A percentile compares a stretch with the other conserved stretches of the same genome.
These are phyloP conservation scores for Trichoderma cornu-damae DNA, from an alignment of 2,329 filamentous ascomycete genomes.

Conservation along the genomic window DNA sequence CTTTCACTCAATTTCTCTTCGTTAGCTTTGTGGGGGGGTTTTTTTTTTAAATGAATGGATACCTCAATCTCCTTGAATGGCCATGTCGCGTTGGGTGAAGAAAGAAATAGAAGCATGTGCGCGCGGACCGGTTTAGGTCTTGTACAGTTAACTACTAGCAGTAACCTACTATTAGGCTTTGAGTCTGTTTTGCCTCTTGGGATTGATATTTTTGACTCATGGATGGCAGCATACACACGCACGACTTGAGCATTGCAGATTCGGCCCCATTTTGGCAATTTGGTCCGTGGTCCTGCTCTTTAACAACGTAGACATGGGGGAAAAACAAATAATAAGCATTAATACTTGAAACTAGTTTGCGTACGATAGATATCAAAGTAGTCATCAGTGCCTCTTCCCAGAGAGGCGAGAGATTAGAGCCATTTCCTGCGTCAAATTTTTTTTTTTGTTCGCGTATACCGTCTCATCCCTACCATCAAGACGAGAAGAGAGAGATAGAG, in stretches of 20 bases:
- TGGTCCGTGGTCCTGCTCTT: too few species aligned
- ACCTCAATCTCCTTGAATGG: background rate
- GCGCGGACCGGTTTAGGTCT: background rate
- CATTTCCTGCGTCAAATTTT: background rate
- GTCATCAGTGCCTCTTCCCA: background rate
- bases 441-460: background rate
- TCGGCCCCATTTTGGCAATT: too few species aligned
- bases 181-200: background rate
- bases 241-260: too few species aligned
- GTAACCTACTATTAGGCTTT: background rate
- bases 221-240: too few species aligned
- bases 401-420: too few species aligned
- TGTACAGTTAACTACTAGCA: too few species aligned
- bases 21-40: background rate
- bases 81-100: background rate
- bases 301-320: too few species aligned
- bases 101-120: too few species aligned
- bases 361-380: background rate
- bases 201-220: too few species aligned
- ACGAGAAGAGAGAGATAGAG: background rate
- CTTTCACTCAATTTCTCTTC: background rate
- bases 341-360: background rate
- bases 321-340: background rate
- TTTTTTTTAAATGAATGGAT: slow-evolving; percentile 9
- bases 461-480: background rate